A percentile compares a stretch with the other conserved stretches of the same genome.
These are phyloP conservation scores for Thozetella sp. DNA, from an alignment of 495 filamentous ascomycete genomes.

Conservation along the genomic window DNA sequence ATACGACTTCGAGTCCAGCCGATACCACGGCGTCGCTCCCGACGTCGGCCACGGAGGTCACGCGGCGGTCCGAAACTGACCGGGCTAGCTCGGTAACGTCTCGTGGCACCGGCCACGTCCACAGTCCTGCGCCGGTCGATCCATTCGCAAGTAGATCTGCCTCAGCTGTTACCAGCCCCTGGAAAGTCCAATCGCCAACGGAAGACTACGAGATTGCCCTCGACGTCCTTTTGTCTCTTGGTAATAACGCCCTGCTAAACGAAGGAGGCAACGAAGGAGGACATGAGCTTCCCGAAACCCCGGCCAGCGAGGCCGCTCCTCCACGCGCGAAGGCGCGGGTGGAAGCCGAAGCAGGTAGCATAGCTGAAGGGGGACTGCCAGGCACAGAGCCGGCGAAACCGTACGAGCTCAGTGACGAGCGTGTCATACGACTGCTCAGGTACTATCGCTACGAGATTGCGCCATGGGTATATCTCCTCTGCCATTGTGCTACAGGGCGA, in stretches of 20 bases:
- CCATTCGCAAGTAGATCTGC: neutral
- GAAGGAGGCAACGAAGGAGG: neutral
- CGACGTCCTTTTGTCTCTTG: conserved; percentile 6
- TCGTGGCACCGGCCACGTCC: neutral
- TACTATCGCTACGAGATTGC: conserved; percentile 11
- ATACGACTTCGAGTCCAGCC: neutral
- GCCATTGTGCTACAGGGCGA: neutral
- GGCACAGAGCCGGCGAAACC: neutral
- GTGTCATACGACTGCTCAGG: conserved; percentile 1
- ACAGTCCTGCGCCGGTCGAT: neutral
- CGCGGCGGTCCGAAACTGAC: neutral
- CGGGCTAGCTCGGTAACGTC: neutral
- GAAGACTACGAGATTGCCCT: conserved; percentile 9
- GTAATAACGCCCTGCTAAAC: neutral
- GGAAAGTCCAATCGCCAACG: neutral
- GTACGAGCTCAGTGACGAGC: neutral
- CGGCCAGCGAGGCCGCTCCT: too few relatives aligned
- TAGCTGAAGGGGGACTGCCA: neutral
- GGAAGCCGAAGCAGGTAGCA: neutral
- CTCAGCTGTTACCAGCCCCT: neutral
- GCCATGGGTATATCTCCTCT: conserved; percentile 5
- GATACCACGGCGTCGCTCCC: neutral
- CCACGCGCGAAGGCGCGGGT: too few relatives aligned
- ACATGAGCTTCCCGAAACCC: neutral
- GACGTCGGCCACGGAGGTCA: neutral